These are phyloP conservation scores for Sugiyamaella chiloensis DNA, from an alignment of 805 yeast genomes.

Conservation along the genomic window DNA sequence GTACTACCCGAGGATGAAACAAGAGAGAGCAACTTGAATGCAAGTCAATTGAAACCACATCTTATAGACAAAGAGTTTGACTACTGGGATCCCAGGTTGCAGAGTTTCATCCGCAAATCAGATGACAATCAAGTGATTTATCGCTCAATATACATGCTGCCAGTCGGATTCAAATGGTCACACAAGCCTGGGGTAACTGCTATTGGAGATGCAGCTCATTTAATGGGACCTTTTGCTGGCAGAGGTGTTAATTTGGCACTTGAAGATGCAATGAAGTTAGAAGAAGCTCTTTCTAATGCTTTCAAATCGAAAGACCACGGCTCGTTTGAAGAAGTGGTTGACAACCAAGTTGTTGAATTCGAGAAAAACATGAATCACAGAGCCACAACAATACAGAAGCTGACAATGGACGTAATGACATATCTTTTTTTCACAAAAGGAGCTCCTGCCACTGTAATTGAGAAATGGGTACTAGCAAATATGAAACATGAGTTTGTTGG, in stretches of 20 bases:
- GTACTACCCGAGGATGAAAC: background rate
- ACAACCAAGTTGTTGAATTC: background rate
- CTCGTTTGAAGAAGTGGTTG: background rate
- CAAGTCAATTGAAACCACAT: background rate
- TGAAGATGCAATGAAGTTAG: background rate
- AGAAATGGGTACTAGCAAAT: background rate
- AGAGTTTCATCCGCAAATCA: background rate
- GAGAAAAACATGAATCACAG: background rate
- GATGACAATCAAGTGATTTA: background rate
- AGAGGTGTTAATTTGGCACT: constrained; percentile 4
- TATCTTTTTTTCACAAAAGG: background rate
- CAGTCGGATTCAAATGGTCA: background rate
- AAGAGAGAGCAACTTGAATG: background rate
- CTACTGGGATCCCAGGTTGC: background rate
- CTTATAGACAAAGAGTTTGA: background rate
- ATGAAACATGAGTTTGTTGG: background rate
- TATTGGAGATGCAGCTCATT: constrained; percentile 4
- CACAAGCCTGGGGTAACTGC: background rate
- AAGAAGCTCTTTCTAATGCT: background rate
- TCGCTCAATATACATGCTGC: background rate
- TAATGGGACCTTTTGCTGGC: constrained; percentile 1
- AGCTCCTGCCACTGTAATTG: background rate
- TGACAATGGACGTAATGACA: background rate
- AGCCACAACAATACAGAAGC: background rate
- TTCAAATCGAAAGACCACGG: background rate